These are phyloP conservation scores for Gossypium bickii DNA, from an alignment of 345 rosid genomes.

Conservation along the genomic window DNA sequence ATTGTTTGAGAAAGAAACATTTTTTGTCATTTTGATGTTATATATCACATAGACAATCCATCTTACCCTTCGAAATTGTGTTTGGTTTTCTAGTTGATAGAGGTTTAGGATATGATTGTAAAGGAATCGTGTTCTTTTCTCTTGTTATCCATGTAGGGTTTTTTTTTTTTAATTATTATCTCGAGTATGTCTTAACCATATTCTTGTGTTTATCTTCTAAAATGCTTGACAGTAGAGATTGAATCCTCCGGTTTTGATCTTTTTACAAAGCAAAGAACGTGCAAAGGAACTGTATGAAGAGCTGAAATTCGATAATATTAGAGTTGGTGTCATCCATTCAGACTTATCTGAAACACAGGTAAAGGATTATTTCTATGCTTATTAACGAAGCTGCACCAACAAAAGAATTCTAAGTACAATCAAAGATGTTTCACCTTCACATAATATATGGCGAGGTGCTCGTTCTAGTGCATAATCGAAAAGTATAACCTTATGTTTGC, in stretches of 20 bases:
- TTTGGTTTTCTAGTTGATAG: background rate
- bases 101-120: background rate
- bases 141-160: background rate
- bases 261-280: slow-evolving; percentile 86
- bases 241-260: slow-evolving; percentile 87
- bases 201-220: slow-evolving; percentile 15
- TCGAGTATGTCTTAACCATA: slow-evolving; percentile 19
- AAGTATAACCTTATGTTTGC: background rate
- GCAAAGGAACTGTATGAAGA: slow-evolving; percentile 84
- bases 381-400: background rate
- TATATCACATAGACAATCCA: background rate
- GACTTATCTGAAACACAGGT: slow-evolving; percentile 78
- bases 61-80: background rate
- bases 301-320: slow-evolving; percentile 64
- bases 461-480: background rate
- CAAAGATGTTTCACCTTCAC: background rate
- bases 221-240: slow-evolving; percentile 64
- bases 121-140: background rate
- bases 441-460: background rate
- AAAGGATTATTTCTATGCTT: slow-evolving; percentile 21
- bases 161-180: background rate
- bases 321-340: slow-evolving; percentile 78
- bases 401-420: background rate
- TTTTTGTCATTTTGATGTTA: background rate
- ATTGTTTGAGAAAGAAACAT: background rate